Conservation (phyloP, 2,329 filamentous ascomycete species). For the Salinomyces thailandicus region DNA sequence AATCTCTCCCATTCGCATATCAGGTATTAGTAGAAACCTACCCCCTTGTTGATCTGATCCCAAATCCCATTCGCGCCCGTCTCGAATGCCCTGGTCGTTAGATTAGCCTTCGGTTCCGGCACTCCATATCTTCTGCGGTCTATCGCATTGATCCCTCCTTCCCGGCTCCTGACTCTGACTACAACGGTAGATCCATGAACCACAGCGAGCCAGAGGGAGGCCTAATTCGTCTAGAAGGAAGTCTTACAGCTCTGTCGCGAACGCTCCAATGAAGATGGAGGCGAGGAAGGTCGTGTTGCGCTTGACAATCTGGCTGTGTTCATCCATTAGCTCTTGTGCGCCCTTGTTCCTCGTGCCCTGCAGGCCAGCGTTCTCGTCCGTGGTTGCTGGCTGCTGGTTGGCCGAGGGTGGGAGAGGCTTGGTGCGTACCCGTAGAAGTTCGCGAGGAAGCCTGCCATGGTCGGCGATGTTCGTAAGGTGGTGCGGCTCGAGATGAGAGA, state of each 20-base stretch:
- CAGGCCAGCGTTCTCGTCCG: too few species aligned
- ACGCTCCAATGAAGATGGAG: conserved; percentile 75
- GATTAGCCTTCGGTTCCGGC: too few species aligned
- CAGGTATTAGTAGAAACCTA: conserved; percentile 43
- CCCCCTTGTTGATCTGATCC: conserved; percentile 84
- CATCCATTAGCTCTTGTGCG: conserved; percentile 18
- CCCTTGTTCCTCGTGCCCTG: conserved; percentile 11
- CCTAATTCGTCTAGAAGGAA: too few species aligned
- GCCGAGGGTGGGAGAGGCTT: too few species aligned
- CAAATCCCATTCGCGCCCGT: conserved; percentile 72
- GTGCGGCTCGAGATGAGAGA: neutral
- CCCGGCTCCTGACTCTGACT: too few species aligned
- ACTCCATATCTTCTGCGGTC: neutral
- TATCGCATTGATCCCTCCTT: neutral
- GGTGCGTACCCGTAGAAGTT: conserved; percentile 46
- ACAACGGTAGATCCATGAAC: too few species aligned
- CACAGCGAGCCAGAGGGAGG: too few species aligned
- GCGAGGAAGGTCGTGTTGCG: conserved; percentile 82
- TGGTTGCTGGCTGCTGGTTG: too few species aligned
- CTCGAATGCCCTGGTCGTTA: conserved; percentile 63
- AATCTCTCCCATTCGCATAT: neutral
- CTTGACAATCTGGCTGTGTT: conserved; percentile 67
- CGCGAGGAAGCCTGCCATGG: conserved; percentile 51
- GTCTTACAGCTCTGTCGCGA: conserved; percentile 79
- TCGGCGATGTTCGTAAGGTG: too few species aligned